Conservation (phyloP, 345 rosid genomes). For the Dipteronia dyeriana region DNA sequence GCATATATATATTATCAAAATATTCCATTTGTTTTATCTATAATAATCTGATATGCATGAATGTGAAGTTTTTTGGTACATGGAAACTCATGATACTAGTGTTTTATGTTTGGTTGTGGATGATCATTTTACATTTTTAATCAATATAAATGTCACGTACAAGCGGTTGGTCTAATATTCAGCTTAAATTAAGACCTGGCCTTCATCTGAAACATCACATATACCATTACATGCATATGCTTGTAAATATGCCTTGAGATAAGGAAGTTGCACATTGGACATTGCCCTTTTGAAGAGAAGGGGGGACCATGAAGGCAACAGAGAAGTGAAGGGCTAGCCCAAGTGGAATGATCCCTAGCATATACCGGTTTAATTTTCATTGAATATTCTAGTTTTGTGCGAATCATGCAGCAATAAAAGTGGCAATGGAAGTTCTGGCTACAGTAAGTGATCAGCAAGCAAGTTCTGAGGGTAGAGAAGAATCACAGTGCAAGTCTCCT, state of each 20-base stretch:
- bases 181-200: no score
- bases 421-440: neutral
- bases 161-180: neutral
- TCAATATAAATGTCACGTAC: neutral
- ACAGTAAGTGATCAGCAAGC: neutral
- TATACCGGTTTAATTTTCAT: constrained; percentile 20
- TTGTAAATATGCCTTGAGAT: neutral
- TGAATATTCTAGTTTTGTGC: constrained; percentile 42
- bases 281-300: constrained; percentile 19
- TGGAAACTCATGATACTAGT: neutral
- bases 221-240: neutral
- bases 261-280: constrained; percentile 17
- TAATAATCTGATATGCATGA: neutral
- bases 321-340: constrained; percentile 18
- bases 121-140: neutral
- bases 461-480: constrained; percentile 27
- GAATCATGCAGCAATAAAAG: constrained; percentile 29
- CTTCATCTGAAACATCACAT: neutral
- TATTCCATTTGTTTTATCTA: no score
- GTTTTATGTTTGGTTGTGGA: neutral
- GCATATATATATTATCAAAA: neutral
- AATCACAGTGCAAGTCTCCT: constrained; percentile 45
- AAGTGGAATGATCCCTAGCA: constrained; percentile 40
- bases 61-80: neutral
- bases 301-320: constrained; percentile 36